These are phyloP conservation scores for Neonectria sp. DNA, from an alignment of 2,329 filamentous ascomycete species.

Conservation along the genomic window DNA sequence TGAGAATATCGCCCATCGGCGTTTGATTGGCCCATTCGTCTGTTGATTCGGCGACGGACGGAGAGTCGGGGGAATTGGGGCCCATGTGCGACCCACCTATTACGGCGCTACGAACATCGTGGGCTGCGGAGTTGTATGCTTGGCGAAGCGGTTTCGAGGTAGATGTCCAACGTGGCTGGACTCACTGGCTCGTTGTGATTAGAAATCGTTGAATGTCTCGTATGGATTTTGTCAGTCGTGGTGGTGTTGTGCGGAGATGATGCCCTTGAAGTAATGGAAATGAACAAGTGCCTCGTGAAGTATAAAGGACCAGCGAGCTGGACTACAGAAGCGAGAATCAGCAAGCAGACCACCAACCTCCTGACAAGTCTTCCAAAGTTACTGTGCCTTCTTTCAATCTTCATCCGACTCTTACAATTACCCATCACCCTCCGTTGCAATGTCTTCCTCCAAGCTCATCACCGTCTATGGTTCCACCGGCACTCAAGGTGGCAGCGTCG, in stretches of 20 bases:
- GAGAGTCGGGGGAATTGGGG: constrained; percentile 35
- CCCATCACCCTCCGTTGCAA: constrained; percentile 20
- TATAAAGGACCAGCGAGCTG: constrained; percentile 34
- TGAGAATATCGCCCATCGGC: constrained; percentile 28
- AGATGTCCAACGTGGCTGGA: constrained; percentile 3
- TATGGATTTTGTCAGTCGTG: neutral
- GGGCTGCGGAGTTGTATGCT: constrained; percentile 30
- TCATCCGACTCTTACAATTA: neutral
- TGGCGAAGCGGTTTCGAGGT: constrained; percentile 4
- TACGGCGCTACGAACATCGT: constrained; percentile 19
- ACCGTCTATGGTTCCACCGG: constrained; percentile 53
- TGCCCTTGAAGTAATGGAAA: neutral
- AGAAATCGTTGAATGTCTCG: constrained; percentile 23
- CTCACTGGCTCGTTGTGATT: constrained; percentile 21
- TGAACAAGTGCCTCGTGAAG: neutral
- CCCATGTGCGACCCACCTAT: constrained; percentile 27
- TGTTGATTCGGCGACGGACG: constrained; percentile 1
- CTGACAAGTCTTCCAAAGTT: constrained; percentile 9
- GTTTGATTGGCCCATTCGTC: constrained; percentile 26
- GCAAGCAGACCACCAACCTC: constrained; percentile 24
- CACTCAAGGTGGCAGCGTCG: constrained; percentile 50
- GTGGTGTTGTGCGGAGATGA: constrained; percentile 22
- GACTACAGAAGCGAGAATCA: constrained; percentile 22
- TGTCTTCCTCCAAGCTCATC: constrained; percentile 48
- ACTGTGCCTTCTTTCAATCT: neutral